phyloP scores from a whole-genome alignment of 2,329 filamentous ascomycete species.

The Botryotinia convoluta region DNA sequence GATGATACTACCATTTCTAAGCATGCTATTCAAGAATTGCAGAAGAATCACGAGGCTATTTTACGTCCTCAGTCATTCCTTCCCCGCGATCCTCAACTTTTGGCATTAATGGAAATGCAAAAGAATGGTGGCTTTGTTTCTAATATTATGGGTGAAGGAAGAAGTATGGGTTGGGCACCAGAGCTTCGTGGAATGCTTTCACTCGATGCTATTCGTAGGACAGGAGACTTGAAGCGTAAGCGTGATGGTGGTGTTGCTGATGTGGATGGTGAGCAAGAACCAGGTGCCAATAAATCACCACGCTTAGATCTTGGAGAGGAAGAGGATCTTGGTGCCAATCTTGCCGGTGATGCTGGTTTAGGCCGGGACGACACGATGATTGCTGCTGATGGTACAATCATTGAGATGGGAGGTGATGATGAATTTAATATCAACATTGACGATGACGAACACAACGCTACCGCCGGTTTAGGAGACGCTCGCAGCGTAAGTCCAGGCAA shows the following conservation, averaged over 20 bases:
- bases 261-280: slow-evolving; percentile 66
- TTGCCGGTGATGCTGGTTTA: slow-evolving; percentile 50
- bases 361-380: slow-evolving; percentile 45
- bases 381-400: slow-evolving; percentile 56
- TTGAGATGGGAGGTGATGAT: slow-evolving; percentile 62
- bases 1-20: slow-evolving; percentile 71
- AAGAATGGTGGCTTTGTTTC: slow-evolving; percentile 87
- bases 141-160: slow-evolving; percentile 78
- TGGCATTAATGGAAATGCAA: slow-evolving; percentile 89
- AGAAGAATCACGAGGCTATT: slow-evolving; percentile 82
- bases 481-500: slow-evolving; percentile 47
- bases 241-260: slow-evolving; percentile 84
- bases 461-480: slow-evolving; percentile 40
- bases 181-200: slow-evolving; percentile 93
- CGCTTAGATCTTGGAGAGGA: slow-evolving; percentile 65
- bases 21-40: slow-evolving; percentile 79
- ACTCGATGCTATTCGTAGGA: slow-evolving; percentile 72
- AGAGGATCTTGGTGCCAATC: slow-evolving; percentile 45
- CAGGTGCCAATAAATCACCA: slow-evolving; percentile 59
- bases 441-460: slow-evolving; percentile 48
- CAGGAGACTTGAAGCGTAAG: slow-evolving; percentile 87
- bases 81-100: slow-evolving; percentile 79
- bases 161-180: slow-evolving; percentile 79
- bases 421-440: slow-evolving; percentile 44
- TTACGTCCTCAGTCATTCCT: slow-evolving; percentile 79